These are phyloP conservation scores for Alternaria panax DNA, from an alignment of 2,329 filamentous ascomycete species.

Conservation along the genomic window DNA sequence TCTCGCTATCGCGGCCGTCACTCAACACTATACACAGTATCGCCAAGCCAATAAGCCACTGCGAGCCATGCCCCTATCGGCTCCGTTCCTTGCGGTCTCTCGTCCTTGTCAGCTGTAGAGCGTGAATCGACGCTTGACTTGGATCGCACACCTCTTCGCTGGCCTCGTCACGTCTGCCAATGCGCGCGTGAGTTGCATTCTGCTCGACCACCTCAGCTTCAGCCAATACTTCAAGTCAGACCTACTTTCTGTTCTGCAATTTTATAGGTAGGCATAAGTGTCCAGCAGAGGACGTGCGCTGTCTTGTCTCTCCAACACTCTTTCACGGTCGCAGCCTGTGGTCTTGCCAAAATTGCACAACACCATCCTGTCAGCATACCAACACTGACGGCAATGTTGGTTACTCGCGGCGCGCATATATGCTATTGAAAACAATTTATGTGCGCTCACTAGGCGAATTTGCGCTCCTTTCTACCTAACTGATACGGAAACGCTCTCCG, in stretches of 20 bases:
- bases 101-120: constrained; percentile 13
- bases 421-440: not conserved
- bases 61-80: constrained; percentile 19
- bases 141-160: not conserved
- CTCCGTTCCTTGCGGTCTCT: constrained; percentile 9
- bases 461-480: not conserved
- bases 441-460: not conserved
- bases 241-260: not conserved
- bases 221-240: not conserved
- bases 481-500: not conserved
- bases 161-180: not conserved
- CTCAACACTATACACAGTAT: constrained; percentile 8
- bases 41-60: constrained; percentile 32
- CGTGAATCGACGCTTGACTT: constrained; percentile 7
- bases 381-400: constrained; percentile 1
- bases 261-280: not conserved
- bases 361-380: constrained; percentile 13
- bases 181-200: constrained; percentile 1
- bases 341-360: constrained; percentile 15
- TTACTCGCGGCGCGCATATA: not conserved
- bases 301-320: not conserved
- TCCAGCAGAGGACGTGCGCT: constrained; percentile 10
- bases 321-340: not conserved
- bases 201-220: not conserved
- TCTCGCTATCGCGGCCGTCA: not conserved